phyloP scores from a whole-genome alignment of 2,329 filamentous ascomycete species.

The Colletotrichum paranaense region DNA sequence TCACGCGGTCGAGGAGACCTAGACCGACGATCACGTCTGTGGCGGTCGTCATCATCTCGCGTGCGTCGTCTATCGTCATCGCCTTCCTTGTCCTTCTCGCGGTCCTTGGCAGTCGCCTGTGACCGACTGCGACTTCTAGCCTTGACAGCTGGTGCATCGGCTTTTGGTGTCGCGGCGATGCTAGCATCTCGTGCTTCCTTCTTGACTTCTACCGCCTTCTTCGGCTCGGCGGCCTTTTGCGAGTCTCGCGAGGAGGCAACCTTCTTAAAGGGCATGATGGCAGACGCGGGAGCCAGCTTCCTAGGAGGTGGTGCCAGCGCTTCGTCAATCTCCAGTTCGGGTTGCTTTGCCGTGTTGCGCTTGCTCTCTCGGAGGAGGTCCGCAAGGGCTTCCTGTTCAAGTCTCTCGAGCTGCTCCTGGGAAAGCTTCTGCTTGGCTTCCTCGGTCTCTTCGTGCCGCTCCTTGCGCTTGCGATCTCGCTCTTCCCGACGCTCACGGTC shows the following conservation, averaged over 20 bases:
- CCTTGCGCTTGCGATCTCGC: constrained; percentile 46
- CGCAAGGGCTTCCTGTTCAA: constrained; percentile 69
- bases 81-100: constrained; percentile 41
- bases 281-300: constrained; percentile 64
- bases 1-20: constrained; percentile 50
- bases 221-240: constrained; percentile 54
- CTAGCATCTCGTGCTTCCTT: constrained; percentile 46
- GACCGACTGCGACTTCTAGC: constrained; percentile 42
- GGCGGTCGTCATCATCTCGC: constrained; percentile 47
- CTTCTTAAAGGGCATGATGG: constrained; percentile 66
- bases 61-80: constrained; percentile 42
- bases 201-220: constrained; percentile 51
- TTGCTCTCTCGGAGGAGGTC: constrained; percentile 71
- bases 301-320: constrained; percentile 66
- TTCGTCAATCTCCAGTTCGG: constrained; percentile 66
- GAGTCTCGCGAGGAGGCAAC: constrained; percentile 50
- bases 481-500: constrained; percentile 43
- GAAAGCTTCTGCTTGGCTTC: constrained; percentile 65
- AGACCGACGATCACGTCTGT: constrained; percentile 49
- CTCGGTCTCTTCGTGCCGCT: constrained; percentile 54
- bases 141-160: constrained; percentile 15
- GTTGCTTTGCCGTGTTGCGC: constrained; percentile 58
- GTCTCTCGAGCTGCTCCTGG: constrained; percentile 66
- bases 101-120: constrained; percentile 25
- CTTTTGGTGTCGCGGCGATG: constrained; percentile 19